Base-by-base conservation (phyloP, 345 rosid genomes). In the Gossypium turneri region DNA sequence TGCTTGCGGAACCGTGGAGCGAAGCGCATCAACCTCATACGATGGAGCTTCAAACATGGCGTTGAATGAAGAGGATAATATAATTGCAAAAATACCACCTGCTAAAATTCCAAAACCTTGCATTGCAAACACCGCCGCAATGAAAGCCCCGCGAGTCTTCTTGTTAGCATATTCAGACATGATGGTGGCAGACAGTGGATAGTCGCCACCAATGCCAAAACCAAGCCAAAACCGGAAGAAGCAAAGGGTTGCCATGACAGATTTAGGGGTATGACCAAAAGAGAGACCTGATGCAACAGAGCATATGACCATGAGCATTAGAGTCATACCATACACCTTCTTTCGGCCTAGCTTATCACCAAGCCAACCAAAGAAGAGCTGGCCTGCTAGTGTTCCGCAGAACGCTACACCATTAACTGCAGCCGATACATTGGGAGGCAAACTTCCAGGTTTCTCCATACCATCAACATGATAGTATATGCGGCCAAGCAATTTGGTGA, bases 101-200 rank as follows among this genome's bases (percentile, higher is more conserved):
- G 88, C 82, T 75, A 92, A 67, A 75, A 92, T 92, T 45, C 97
- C 97, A 8, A 92, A 92, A 1, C 97, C 97, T 72, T 90, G 97
- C 97, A 92, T 92, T 0, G 97, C 97, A 15, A 92, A 92, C n/a
- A 92, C 97, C 1, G 97, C 94, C 7, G 97, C 97, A 19, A 92
- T 84, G 76, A 90, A 92, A 0, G 97, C 97, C 1, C 97, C 97
- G 0, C 97, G 87, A 2, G 96, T 92, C 78, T 92, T 90, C 85
- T 92, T 92, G 76, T 88, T 92, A 8, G 97, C 91, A 79, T 89
- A 90, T 66, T 92, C 97, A 0, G 97, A 92, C 96, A 90, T 90
- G 79, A 92, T 91, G 0, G 93, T 89, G 7, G 93, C 93, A 1
- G 97, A 91, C 67, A 91, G 87, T 0, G 97, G 97, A 77, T 91